Evolutionary conservation across 2,329 filamentous ascomycete genomes (phyloP).

Genomic region (Didymella segeticola): DNA sequence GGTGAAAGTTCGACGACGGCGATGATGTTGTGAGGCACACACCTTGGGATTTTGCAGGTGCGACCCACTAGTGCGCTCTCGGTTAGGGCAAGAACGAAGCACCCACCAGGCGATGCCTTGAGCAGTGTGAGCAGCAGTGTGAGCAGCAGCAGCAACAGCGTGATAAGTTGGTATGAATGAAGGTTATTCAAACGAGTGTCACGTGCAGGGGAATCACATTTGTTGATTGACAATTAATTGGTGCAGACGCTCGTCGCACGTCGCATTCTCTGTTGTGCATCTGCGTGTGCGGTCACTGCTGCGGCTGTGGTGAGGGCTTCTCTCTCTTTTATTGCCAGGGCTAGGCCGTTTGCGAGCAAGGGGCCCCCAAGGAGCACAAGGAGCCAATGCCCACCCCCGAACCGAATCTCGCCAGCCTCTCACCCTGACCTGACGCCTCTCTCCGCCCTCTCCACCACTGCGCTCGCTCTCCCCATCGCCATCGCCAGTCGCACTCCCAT

Average conservation of each 20-base stretch:
- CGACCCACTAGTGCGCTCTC: neutral
- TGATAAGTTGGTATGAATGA: too few species aligned
- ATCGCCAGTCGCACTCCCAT: slow-evolving; percentile 34
- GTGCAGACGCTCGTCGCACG: neutral
- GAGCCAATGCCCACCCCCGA: slow-evolving; percentile 13
- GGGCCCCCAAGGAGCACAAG: too few species aligned
- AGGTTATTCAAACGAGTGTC: too few species aligned
- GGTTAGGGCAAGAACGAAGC: too few species aligned
- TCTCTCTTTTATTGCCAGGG: neutral
- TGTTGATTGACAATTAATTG: too few species aligned
- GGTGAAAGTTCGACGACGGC: slow-evolving; percentile 28
- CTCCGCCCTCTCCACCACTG: slow-evolving; percentile 26
- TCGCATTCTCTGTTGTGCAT: too few species aligned
- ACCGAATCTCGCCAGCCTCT: too few species aligned
- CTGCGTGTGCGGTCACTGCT: neutral
- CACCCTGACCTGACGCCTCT: slow-evolving; percentile 27
- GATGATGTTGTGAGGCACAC: slow-evolving; percentile 20
- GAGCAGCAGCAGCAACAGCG: too few species aligned
- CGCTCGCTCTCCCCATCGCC: too few species aligned
- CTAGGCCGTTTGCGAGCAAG: slow-evolving; percentile 16
- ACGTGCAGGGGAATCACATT: too few species aligned
- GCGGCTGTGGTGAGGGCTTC: slow-evolving; percentile 3
- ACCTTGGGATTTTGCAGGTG: slow-evolving; percentile 3
- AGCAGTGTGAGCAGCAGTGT: too few species aligned
- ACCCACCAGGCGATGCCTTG: too few species aligned